Evolutionary conservation across 2,329 filamentous ascomycete genomes (phyloP), one percentile per base, ranked within the genome.

Genomic region (Fusarium verrucosum): DNA sequence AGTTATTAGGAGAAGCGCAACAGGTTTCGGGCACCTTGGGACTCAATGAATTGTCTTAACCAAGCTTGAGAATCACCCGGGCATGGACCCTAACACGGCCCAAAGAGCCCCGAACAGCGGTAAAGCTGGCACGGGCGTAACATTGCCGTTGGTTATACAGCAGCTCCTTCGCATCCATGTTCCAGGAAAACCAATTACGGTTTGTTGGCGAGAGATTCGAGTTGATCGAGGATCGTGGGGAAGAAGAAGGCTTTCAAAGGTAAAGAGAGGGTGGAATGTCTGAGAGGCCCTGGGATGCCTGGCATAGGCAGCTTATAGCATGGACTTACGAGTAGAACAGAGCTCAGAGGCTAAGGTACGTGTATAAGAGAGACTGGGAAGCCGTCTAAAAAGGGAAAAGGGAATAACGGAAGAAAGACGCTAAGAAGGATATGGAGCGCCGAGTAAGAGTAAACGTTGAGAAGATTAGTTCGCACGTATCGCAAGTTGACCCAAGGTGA

Each of bases 21-120:
- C 41, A 49, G 19, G 30, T 65, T 69, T 62, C 50, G 49, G 65
- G 45, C 51, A 43, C 37, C 26, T 52, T 26, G 42, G 51, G 45
- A 43, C 44, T 62, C 42, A 44, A 62, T 49, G 44, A 50, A 36
- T 50, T 54, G 57, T 62, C 50, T 61, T 49, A 61, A 61, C 36
- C 43, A 50, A 47, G 56, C 45, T 66, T 23, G 44, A 65, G 32
- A 26, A 46, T 43, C 49, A 50, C 42, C 49, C 46, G 26, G 45
- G 53, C 45, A 60, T 60, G 33, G 53, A 64, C 58, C 64, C 53
- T 50, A 60, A 64, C 53, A 42, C 55, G 32, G 28, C 36, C 20
- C 53, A 49, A 55, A 38, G 33, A 32, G 40, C 26, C 30, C 50
- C 49, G 23, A 60, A 42, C 36, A 47, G 44, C 45, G 35, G 50